These are phyloP conservation scores for Balamuthia mandrillaris DNA, from an alignment of 208 protist genomes.

Conservation along the genomic window DNA sequence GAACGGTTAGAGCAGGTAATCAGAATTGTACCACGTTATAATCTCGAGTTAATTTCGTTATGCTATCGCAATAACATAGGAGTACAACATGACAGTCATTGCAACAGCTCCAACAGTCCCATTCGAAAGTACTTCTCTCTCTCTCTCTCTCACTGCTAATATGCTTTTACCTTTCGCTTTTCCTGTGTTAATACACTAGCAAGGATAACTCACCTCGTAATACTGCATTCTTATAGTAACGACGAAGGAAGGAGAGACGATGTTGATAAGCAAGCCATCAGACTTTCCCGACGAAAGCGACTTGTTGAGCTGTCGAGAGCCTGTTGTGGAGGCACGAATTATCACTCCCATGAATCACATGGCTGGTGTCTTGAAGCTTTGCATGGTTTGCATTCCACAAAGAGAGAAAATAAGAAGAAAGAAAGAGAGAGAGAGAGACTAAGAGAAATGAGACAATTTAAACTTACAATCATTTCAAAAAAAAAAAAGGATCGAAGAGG, in stretches of 20 bases:
- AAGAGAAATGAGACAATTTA: no score
- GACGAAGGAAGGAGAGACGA: conserved; percentile 29
- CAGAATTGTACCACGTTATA: neutral
- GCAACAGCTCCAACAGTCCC: conserved; percentile 89
- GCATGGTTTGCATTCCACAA: no score
- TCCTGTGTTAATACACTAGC: neutral
- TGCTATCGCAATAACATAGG: no score
- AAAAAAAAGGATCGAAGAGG: conserved; percentile 24
- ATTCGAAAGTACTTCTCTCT: conserved; percentile 61
- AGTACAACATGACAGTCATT: conserved; percentile 86
- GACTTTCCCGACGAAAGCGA: conserved; percentile 36
- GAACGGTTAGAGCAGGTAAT: conserved; percentile 83
- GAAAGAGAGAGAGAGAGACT: no score
- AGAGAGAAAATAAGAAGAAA: no score
- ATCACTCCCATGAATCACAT: conserved; percentile 85
- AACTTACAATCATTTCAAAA: neutral
- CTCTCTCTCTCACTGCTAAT: neutral
- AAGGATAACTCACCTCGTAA: neutral
- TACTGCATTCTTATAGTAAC: neutral
- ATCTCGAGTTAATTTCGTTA: neutral
- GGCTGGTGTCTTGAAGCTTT: conserved; percentile 75
- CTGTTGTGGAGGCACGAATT: conserved; percentile 81
- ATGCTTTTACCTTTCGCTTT: no score
- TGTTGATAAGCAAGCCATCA: conserved; percentile 36
- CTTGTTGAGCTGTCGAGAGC: conserved; percentile 67